phyloP scores from a whole-genome alignment of 192 early-diverging fungal species.

The Geosiphon pyriformis region DNA sequence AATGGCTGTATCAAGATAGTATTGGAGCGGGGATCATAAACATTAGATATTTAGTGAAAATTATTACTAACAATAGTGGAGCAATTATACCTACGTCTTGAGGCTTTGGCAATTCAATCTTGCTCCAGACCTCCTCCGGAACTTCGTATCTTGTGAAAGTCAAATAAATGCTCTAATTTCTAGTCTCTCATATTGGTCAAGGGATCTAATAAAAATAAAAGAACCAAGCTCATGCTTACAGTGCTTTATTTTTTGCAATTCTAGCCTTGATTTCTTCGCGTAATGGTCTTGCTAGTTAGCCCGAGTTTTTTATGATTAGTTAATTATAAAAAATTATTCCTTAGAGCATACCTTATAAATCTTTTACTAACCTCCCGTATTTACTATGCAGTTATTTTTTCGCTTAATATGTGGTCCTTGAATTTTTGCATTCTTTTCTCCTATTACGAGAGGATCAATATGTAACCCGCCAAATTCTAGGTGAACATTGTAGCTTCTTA shows the following conservation, averaged over 20 bases:
- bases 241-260: constrained; percentile 67
- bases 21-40: neutral
- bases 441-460: constrained; percentile 81
- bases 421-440: constrained; percentile 78
- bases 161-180: neutral
- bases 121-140: constrained; percentile 58
- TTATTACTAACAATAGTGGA: neutral
- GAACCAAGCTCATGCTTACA: constrained; percentile 37
- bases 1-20: neutral
- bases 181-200: neutral
- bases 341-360: constrained; percentile 21
- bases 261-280: constrained; percentile 69
- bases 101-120: constrained; percentile 63
- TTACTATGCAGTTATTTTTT: constrained; percentile 94
- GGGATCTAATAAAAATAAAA: neutral
- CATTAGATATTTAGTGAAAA: constrained; percentile 29
- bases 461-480: constrained; percentile 89
- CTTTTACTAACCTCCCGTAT: constrained; percentile 61
- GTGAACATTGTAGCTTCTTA: neutral
- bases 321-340: constrained; percentile 4
- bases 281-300: constrained; percentile 60
- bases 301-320: too few species aligned
- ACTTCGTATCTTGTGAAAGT: constrained; percentile 62
- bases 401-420: constrained; percentile 79
- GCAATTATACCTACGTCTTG: constrained; percentile 54